Conservation (phyloP, 73 alveolate genomes). For the Paramecium tetraurelia region DNA sequence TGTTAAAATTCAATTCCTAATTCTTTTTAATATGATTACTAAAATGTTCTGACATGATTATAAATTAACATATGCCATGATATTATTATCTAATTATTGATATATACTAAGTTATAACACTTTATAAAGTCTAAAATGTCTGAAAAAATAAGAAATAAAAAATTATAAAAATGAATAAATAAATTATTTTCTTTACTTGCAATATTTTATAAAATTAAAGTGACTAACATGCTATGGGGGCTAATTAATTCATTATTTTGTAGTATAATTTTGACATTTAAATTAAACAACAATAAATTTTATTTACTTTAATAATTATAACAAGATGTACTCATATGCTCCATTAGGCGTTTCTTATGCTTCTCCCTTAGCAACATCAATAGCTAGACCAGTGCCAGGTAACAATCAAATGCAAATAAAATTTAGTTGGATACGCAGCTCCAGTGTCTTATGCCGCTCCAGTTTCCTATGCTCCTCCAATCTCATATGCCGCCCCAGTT, state of each 20-base stretch:
- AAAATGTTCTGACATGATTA: conserved; percentile 82
- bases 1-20: conserved; percentile 78
- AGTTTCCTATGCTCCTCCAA: neutral
- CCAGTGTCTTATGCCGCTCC: conserved; percentile 4
- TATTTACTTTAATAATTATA: neutral
- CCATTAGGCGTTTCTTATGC: conserved; percentile 46
- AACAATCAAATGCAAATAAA: neutral
- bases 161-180: neutral
- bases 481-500: neutral
- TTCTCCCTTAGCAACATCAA: conserved; percentile 8
- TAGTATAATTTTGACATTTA: neutral
- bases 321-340: conserved; percentile 10
- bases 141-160: neutral
- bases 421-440: neutral
- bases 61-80: neutral
- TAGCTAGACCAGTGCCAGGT: conserved; percentile 24
- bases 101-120: too few relatives aligned
- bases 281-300: neutral
- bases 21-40: conserved; percentile 90
- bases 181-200: neutral
- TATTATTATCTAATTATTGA: neutral
- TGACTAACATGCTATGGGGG: neutral
- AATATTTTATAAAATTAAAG: neutral
- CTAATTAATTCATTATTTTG: neutral
- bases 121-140: neutral